These are phyloP conservation scores for Pseudevernia furfuracea DNA, from an alignment of 495 filamentous ascomycete species.

Conservation along the genomic window DNA sequence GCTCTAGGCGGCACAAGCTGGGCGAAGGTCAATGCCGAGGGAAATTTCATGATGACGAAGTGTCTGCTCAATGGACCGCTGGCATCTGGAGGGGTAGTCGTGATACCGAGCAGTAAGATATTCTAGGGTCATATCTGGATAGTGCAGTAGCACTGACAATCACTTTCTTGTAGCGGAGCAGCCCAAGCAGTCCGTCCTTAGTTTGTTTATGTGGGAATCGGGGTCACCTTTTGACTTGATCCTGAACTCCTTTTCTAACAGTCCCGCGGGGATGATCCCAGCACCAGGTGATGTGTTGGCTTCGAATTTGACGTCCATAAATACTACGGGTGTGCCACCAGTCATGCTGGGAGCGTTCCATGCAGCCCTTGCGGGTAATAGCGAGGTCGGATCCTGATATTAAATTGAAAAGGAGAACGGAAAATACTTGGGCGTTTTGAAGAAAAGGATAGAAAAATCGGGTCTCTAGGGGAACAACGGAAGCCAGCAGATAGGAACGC, in stretches of 20 bases:
- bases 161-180: not conserved
- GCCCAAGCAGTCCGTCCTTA: slow-evolving; percentile 2
- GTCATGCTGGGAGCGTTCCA: not conserved
- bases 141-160: not conserved
- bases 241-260: slow-evolving; percentile 4
- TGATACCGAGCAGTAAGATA: slow-evolving; percentile 7
- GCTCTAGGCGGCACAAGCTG: slow-evolving; percentile 5
- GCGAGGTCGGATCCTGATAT: not conserved
- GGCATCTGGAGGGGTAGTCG: slow-evolving; percentile 4
- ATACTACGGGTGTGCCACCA: not conserved
- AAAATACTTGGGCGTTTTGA: not conserved
- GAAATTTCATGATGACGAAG: slow-evolving; percentile 3
- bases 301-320: not conserved
- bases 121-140: not conserved
- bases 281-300: slow-evolving; percentile 1
- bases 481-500: not conserved
- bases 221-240: slow-evolving; percentile 5
- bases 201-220: slow-evolving; percentile 12
- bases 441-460: not conserved
- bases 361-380: not conserved
- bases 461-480: not conserved
- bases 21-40: slow-evolving; percentile 5
- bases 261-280: slow-evolving; percentile 1
- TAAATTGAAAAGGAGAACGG: not conserved
- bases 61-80: slow-evolving; percentile 1